Base-by-base conservation (phyloP, 2,329 filamentous ascomycete genomes). In the Scedosporium dehoogii region DNA sequence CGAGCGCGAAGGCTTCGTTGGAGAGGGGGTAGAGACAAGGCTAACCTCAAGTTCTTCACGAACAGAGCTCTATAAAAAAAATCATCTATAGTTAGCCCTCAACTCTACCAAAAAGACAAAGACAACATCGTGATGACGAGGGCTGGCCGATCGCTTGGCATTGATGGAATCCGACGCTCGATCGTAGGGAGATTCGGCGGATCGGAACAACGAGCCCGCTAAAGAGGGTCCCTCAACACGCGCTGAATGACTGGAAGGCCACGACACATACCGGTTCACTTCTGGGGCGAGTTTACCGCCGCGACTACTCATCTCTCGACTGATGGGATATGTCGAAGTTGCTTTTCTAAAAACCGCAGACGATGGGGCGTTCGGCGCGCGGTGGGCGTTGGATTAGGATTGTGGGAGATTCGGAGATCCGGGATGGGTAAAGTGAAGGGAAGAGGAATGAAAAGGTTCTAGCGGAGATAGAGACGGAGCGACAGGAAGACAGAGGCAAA, bases 31-130 rank as follows among this genome's bases (percentile, higher is more conserved):
- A n/a, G n/a, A n/a, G n/a, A n/a, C 61, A 64, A 63, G 78, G 81
- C 69, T 78, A 96, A 96, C 91, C 90, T 96, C 82, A 97, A 86
- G 86, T 99, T 97, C 91, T 97, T 97, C 73, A 97, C 93, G 86
- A 97, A 97, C 82, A 99, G 90, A 88, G 94, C 93, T 88, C 93
- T 96, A 70, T 66, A 61, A 4, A 58, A 62, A 42, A 38, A 29
- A 60, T n/a, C 10, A 33, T 16, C 27, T 5, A 25, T 21, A 18
- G 27, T 14, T 44, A 21, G 14, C 3, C 4, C 12, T 25, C 6
- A 42, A 42, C 38, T n/a, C 21, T 29, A 9, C 18, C 9, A 6
- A 41, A 10, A 38, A 18, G 4, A 18, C 23, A 33, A 33, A 38
- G n/a, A 51, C 16, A 56, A 27, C 14, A 57, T 56, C 16, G 18